Base-by-base conservation (phyloP, 2,329 filamentous ascomycete species). In the Xylaria sp. region DNA sequence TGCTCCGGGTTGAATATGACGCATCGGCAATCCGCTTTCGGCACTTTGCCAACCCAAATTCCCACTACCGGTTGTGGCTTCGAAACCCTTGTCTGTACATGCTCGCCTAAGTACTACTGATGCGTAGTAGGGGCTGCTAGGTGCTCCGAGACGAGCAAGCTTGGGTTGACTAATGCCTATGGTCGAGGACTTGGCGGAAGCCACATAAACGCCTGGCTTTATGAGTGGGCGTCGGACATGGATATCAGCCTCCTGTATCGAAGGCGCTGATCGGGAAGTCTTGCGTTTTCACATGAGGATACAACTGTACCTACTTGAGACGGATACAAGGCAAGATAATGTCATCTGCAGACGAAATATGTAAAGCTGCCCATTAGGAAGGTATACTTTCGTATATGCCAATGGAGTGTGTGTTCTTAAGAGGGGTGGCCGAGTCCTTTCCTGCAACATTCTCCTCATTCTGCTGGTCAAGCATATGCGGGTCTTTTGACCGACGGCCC, bases 21-120 rank as follows among this genome's bases (percentile, higher is more conserved):
- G 51, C 47, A 53, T 63, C 59, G 59, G 64, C 7, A 48, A 53
- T 63, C 50, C 64, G 59, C 64, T 63, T 66, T 58, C 58, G 64
- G 64, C 59, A 62, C 47, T 58, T 62, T 47, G 34, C 64, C 36
- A 60, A 27, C 34, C 6, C 48, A 19, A n/a, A 48, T 30, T 19
- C 27, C 47, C 59, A 63, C 47, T 58, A 59, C 58, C 53, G 58
- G 8, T 4, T 36, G 39, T 54, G 59, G 59, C 59, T 54, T 67
- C 32, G 36, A 24, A 50, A 58, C 14, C 58, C 58, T 62, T 62
- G 45, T 51, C 51, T 24, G 12, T 64, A 51, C 12, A 11, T 4
- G 4, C 24, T 62, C 45, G 47, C 34, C 34, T 36, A 36, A 27
- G 24, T 27, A 36, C 36, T 48, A 30, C 6, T 51, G 32, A 48